phyloP scores from a whole-genome alignment of 2,329 filamentous ascomycete genomes.

The Hansfordia pulvinata region DNA sequence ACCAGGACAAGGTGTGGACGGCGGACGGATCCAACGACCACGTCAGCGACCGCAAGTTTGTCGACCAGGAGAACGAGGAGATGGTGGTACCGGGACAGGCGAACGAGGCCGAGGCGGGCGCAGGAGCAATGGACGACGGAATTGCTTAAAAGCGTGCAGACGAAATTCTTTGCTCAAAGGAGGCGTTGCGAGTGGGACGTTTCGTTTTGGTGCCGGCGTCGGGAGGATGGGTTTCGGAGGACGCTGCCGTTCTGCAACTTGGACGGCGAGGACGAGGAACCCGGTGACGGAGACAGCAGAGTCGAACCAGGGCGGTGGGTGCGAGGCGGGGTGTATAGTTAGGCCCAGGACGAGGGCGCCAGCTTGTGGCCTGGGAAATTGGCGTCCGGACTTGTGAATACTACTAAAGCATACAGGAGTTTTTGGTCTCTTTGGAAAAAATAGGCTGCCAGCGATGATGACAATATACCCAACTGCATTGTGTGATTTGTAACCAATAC shows the following conservation, averaged over 20 bases:
- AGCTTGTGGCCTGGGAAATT: neutral
- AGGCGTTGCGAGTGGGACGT: too few species aligned
- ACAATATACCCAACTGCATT: constrained; percentile 20
- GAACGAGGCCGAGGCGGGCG: constrained; percentile 22
- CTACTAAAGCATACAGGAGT: constrained; percentile 14
- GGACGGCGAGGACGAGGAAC: neutral
- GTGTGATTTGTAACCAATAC: constrained; percentile 16
- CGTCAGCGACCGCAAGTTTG: constrained; percentile 81
- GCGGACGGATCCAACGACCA: constrained; percentile 49
- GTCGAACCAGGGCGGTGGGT: too few species aligned
- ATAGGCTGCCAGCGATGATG: constrained; percentile 8
- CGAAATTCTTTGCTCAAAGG: too few species aligned
- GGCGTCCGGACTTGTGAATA: constrained; percentile 2
- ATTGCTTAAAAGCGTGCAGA: too few species aligned
- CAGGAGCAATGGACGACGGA: constrained; percentile 22
- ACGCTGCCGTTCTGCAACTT: too few species aligned
- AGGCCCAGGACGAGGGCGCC: neutral
- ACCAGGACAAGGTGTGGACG: constrained; percentile 86
- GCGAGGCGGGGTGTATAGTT: too few species aligned
- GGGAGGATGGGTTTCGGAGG: too few species aligned
- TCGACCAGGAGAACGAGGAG: constrained; percentile 60
- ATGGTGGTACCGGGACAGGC: constrained; percentile 48
- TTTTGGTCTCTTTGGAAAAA: constrained; percentile 14
- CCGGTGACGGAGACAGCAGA: neutral
- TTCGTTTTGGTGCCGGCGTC: too few species aligned